A percentile compares a stretch with the other conserved stretches of the same genome.
phyloP scores from a whole-genome alignment of 2,329 filamentous ascomycete species.

The Diaporthe vexans region DNA sequence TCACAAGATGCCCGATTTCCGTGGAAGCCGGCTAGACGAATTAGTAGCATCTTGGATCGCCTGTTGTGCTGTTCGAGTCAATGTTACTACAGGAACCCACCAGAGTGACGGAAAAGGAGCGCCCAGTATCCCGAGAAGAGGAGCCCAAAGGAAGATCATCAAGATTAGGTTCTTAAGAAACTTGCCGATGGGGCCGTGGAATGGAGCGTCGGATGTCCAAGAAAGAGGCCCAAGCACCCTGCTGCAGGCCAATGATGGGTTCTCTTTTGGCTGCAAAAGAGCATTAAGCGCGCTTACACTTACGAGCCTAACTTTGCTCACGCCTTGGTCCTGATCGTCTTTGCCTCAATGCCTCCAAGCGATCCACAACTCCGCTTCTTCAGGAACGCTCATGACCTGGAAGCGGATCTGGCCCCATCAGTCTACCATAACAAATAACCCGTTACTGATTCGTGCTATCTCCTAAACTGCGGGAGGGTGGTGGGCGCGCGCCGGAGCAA shows the following conservation, averaged over 20 bases:
- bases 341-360: not conserved
- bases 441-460: constrained; percentile 13
- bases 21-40: not conserved
- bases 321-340: constrained; percentile 20
- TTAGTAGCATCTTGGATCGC: constrained; percentile 6
- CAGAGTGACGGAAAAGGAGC: not conserved
- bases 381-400: constrained; percentile 20
- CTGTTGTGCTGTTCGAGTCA: constrained; percentile 1
- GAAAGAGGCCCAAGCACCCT: constrained; percentile 5
- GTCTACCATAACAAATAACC: not conserved
- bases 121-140: not conserved
- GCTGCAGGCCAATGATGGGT: not conserved
- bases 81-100: not conserved
- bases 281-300: constrained; percentile 22
- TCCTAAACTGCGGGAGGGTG: not conserved
- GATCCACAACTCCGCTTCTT: constrained; percentile 11
- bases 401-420: not conserved
- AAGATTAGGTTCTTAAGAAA: constrained; percentile 25
- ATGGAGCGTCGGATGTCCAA: constrained; percentile 23
- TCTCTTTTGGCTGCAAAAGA: constrained; percentile 6
- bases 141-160: constrained; percentile 7
- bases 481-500: constrained; percentile 14
- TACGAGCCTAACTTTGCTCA: constrained; percentile 15
- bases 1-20: not conserved
- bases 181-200: constrained; percentile 31